Evolutionary conservation across 192 early-diverging fungal genomes (phyloP).

Genomic region (Rhizophagus clarus): DNA sequence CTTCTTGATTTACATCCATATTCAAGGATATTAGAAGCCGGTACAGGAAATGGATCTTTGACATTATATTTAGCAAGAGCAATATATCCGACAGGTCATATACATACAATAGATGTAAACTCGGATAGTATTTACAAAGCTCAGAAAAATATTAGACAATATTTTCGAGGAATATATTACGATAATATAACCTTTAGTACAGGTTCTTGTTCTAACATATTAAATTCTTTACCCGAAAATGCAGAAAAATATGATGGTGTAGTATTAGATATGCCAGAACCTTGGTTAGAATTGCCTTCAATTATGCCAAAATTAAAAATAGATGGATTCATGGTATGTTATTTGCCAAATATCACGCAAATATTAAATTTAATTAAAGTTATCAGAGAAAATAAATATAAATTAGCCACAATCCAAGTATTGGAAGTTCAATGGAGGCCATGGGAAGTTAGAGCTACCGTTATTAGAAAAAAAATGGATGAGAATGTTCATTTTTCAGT

Average conservation of each 20-base stretch:
- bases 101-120: constrained; percentile 30
- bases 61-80: constrained; percentile 58
- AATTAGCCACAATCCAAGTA: constrained; percentile 38
- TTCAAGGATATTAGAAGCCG: constrained; percentile 56
- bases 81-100: constrained; percentile 31
- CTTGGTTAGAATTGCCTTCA: constrained; percentile 29
- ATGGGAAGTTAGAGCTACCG: constrained; percentile 47
- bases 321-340: constrained; percentile 51
- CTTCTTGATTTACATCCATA: constrained; percentile 56
- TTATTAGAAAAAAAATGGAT: constrained; percentile 40
- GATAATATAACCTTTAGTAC: constrained; percentile 11
- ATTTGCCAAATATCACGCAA: constrained; percentile 57
- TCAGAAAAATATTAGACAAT: constrained; percentile 10
- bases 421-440: constrained; percentile 45
- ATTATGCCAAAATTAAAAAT: constrained; percentile 37
- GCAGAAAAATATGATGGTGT: constrained; percentile 44
- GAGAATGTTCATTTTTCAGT: background rate
- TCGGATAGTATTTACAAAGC: constrained; percentile 4
- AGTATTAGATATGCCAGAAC: constrained; percentile 51
- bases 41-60: constrained; percentile 62
- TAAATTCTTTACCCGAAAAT: constrained; percentile 2
- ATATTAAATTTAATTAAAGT: constrained; percentile 38
- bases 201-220: constrained; percentile 12
- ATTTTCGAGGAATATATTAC: constrained; percentile 30
- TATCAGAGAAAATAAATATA: constrained; percentile 27